phyloP scores from a whole-genome alignment of 129 eudicot species.

The Calendula officinalis region DNA sequence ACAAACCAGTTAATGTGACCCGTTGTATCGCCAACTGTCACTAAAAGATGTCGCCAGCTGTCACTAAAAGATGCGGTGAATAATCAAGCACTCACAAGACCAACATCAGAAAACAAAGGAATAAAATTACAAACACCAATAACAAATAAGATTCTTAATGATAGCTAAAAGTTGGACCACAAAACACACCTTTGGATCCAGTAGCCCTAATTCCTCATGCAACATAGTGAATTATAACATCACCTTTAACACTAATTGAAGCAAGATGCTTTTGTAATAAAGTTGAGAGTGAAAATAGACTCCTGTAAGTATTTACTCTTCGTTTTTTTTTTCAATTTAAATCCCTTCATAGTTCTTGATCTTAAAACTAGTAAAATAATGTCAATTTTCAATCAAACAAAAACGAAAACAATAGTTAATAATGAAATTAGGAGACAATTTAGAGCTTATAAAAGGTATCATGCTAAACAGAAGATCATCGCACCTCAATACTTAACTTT shows the following conservation, averaged over 20 bases:
- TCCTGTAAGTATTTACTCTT: constrained; percentile 42
- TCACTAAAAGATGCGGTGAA: constrained; percentile 91
- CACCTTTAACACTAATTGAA: constrained; percentile 81
- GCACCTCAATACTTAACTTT: no score
- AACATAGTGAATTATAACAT: constrained; percentile 87
- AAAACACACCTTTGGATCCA: constrained; percentile 82
- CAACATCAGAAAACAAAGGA: constrained; percentile 46
- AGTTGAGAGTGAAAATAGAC: no score
- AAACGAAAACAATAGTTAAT: background rate
- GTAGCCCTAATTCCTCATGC: constrained; percentile 83
- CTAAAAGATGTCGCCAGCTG: constrained; percentile 98
- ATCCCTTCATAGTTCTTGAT: constrained; percentile 57
- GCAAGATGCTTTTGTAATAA: constrained; percentile 98
- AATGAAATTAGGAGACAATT: background rate
- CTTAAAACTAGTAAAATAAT: constrained; percentile 7
- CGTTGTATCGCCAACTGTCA: constrained; percentile 97
- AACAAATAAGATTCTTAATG: constrained; percentile 24
- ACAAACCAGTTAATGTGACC: constrained; percentile 45
- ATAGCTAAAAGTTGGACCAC: constrained; percentile 23
- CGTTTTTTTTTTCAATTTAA: constrained; percentile 28
- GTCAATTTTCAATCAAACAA: background rate
- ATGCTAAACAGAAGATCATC: no score
- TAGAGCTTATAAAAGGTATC: no score
- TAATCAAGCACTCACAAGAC: constrained; percentile 95
- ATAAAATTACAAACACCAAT: constrained; percentile 33